Evolutionary conservation across 2,329 filamentous ascomycete species (phyloP).

Genomic region (Chrysoporthe austroafricana): DNA sequence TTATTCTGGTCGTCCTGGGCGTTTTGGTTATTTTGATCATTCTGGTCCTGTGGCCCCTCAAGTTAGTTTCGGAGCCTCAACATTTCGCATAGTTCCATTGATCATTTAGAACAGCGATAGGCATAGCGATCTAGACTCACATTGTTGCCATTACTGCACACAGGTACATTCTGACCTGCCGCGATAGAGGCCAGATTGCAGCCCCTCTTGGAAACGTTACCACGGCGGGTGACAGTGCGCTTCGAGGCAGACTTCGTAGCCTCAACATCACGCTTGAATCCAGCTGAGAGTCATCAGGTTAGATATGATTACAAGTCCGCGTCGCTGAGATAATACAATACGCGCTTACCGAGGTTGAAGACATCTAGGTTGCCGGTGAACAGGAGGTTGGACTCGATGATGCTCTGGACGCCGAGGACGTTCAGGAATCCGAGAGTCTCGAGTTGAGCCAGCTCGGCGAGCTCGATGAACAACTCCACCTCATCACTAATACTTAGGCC

Average conservation of each 20-base stretch:
- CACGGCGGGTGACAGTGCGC: slow-evolving; percentile 32
- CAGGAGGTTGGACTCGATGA: slow-evolving; percentile 35
- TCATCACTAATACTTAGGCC: slow-evolving; percentile 34
- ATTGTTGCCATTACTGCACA: background rate
- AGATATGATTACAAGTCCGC: slow-evolving; percentile 16
- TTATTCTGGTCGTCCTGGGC: background rate
- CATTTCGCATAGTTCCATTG: background rate
- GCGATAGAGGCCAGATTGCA: slow-evolving; percentile 22
- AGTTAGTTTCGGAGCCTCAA: background rate
- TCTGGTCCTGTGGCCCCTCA: background rate
- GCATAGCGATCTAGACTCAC: background rate
- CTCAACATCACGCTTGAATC: slow-evolving; percentile 38
- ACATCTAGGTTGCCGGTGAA: slow-evolving; percentile 27
- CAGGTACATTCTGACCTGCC: slow-evolving; percentile 16
- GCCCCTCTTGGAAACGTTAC: slow-evolving; percentile 34
- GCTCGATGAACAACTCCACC: slow-evolving; percentile 39
- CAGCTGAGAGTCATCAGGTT: slow-evolving; percentile 28
- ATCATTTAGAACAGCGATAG: background rate
- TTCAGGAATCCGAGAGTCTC: slow-evolving; percentile 37
- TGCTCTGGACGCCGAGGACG: slow-evolving; percentile 34
- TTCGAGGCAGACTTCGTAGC: slow-evolving; percentile 35
- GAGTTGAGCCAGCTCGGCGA: slow-evolving; percentile 39
- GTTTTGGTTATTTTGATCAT: background rate
- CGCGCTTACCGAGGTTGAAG: slow-evolving; percentile 32
- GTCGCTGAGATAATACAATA: background rate